phyloP scores from a whole-genome alignment of 2,329 filamentous ascomycete species.

The Sclerotinia trifoliorum region DNA sequence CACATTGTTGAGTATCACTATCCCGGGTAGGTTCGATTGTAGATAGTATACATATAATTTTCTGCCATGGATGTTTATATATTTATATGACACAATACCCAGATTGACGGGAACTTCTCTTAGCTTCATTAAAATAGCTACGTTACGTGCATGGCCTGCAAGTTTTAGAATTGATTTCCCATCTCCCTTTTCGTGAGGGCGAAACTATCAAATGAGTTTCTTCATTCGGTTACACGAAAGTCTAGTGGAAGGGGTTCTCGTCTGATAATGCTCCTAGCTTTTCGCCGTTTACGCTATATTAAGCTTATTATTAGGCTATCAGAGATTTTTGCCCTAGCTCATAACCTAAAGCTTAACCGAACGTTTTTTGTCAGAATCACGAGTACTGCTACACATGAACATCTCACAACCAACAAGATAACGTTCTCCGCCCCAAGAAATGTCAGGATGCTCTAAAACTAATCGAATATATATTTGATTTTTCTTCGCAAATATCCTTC shows the following conservation, averaged over 20 bases:
- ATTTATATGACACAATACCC: too few species aligned
- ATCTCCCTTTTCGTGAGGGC: background rate
- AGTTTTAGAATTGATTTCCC: background rate
- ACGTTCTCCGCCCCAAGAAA: slow-evolving; percentile 2
- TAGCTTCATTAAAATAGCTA: background rate
- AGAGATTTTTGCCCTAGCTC: background rate
- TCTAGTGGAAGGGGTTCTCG: background rate
- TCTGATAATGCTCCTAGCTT: background rate
- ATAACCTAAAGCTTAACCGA: slow-evolving; percentile 3
- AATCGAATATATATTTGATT: background rate
- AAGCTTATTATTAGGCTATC: slow-evolving; percentile 12
- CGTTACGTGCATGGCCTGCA: background rate
- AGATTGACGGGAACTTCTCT: background rate
- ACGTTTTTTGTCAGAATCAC: slow-evolving; percentile 7
- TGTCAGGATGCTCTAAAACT: background rate
- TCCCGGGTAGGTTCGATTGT: background rate
- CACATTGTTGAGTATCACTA: slow-evolving; percentile 1
- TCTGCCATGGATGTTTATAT: background rate
- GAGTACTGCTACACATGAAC: background rate
- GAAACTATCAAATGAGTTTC: background rate
- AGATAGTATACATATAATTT: background rate
- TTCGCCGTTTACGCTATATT: slow-evolving; percentile 8
- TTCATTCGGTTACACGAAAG: slow-evolving; percentile 1
- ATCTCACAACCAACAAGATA: background rate
- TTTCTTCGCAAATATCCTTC: background rate